These are phyloP conservation scores for Penicillium sp. DNA, from an alignment of 2,329 filamentous ascomycete species.

Conservation along the genomic window DNA sequence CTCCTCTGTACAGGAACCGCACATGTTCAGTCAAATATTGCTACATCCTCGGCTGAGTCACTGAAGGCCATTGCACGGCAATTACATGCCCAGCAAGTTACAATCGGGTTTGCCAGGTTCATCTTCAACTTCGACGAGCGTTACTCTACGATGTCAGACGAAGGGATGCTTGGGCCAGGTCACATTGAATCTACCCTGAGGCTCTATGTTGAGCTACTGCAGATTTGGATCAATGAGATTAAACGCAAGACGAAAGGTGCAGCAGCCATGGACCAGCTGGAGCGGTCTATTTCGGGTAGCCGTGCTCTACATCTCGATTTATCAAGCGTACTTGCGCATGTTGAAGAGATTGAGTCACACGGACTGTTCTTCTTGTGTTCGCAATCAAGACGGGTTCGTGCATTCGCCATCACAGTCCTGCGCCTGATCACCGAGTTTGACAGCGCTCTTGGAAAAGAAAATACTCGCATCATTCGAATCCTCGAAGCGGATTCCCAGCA, in stretches of 20 bases:
- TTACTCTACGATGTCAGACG: slow-evolving; percentile 97
- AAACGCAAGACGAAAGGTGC: slow-evolving; percentile 79
- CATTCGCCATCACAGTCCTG: slow-evolving; percentile 89
- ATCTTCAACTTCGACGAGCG: slow-evolving; percentile 98
- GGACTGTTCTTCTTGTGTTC: slow-evolving; percentile 97
- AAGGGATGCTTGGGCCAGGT: slow-evolving; percentile 88
- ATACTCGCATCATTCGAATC: slow-evolving; percentile 83
- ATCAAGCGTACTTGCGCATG: slow-evolving; percentile 85
- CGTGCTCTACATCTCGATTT: slow-evolving; percentile 78
- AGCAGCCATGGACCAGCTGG: slow-evolving; percentile 63
- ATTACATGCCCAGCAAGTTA: slow-evolving; percentile 90
- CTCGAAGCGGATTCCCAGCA: slow-evolving; percentile 85
- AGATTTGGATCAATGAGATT: slow-evolving; percentile 98
- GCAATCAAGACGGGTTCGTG: slow-evolving; percentile 83
- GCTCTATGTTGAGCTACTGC: slow-evolving; percentile 87
- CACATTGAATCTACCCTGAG: slow-evolving; percentile 94
- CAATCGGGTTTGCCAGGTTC: slow-evolving; percentile 93
- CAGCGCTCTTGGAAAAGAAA: slow-evolving; percentile 77
- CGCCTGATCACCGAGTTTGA: slow-evolving; percentile 94
- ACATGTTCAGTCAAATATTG: slow-evolving; percentile 90
- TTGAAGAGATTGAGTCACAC: slow-evolving; percentile 95
- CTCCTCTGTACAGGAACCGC: slow-evolving; percentile 94
- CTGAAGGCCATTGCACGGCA: slow-evolving; percentile 94
- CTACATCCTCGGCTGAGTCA: slow-evolving; percentile 86
- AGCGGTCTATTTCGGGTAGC: slow-evolving; percentile 66